Conservation (phyloP, 306 rosid species). For the Cucurbita maxima region DNA sequence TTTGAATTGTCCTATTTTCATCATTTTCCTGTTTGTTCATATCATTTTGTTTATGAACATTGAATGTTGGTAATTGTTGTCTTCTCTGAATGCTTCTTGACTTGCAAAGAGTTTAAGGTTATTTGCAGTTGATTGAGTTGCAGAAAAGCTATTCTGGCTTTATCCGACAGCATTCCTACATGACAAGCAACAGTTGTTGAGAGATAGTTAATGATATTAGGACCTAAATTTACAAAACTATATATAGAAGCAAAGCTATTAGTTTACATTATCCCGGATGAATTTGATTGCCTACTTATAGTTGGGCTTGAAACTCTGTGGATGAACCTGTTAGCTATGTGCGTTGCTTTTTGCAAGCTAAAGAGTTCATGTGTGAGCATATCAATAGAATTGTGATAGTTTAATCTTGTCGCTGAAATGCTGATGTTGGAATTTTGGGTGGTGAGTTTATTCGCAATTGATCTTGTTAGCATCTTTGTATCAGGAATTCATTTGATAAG, state of each 20-base stretch:
- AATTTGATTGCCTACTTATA: neutral
- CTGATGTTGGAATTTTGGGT: neutral
- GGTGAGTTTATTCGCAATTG: neutral
- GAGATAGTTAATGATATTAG: neutral
- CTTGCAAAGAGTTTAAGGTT: neutral
- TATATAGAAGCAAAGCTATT: neutral
- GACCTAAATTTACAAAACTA: neutral
- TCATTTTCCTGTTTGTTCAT: neutral
- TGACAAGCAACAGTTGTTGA: neutral
- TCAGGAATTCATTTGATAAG: neutral
- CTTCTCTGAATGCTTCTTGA: neutral
- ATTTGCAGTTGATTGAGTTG: neutral
- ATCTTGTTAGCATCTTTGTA: neutral
- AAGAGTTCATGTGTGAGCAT: neutral
- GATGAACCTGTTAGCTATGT: neutral
- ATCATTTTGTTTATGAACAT: neutral
- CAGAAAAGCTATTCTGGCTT: neutral
- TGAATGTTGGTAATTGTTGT: neutral
- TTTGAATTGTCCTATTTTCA: neutral
- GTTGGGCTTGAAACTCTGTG: neutral
- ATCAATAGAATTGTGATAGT: neutral
- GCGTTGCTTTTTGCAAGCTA: neutral
- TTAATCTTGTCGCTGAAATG: neutral
- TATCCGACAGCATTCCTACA: neutral
- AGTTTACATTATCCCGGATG: neutral